Conservation (phyloP, 495 filamentous ascomycete species). For the Trichocladium antarcticum region DNA sequence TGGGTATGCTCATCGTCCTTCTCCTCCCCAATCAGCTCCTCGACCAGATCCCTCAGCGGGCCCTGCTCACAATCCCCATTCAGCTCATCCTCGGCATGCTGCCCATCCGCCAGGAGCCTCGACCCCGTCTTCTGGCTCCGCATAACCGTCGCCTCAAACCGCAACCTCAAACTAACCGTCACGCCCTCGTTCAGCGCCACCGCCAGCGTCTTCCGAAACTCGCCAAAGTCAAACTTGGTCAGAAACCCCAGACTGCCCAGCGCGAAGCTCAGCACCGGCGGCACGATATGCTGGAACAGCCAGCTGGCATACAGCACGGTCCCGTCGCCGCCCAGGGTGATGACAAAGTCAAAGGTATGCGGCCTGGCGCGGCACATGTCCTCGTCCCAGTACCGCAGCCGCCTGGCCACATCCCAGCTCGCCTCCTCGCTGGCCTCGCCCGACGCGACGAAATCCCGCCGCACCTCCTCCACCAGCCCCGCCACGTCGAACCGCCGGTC, state of each 20-base stretch:
- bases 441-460: slow-evolving; percentile 19
- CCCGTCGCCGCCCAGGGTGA: slow-evolving; percentile 93
- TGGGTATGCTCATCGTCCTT: slow-evolving; percentile 71
- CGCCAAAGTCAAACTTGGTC: slow-evolving; percentile 86
- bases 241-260: slow-evolving; percentile 88
- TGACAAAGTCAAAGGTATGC: slow-evolving; percentile 83
- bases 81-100: slow-evolving; percentile 19
- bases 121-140: slow-evolving; percentile 47
- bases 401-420: slow-evolving; percentile 42
- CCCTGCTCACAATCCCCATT: slow-evolving; percentile 23
- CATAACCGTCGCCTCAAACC: slow-evolving; percentile 95
- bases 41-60: slow-evolving; percentile 58
- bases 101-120: slow-evolving; percentile 1
- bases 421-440: slow-evolving; percentile 20
- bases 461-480: slow-evolving; percentile 43
- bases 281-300: slow-evolving; percentile 95
- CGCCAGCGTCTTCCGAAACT: slow-evolving; percentile 57
- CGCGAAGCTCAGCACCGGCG: slow-evolving; percentile 83
- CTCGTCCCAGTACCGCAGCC: slow-evolving; percentile 74
- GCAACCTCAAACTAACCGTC: slow-evolving; percentile 71
- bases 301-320: slow-evolving; percentile 92
- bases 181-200: slow-evolving; percentile 73
- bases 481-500: slow-evolving; percentile 60
- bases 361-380: slow-evolving; percentile 65
- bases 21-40: slow-evolving; percentile 79